A percentile compares a stretch with the other conserved stretches of the same genome.
phyloP scores from a whole-genome alignment of 345 rosid genomes.

The Gynandropsis gynandra region DNA sequence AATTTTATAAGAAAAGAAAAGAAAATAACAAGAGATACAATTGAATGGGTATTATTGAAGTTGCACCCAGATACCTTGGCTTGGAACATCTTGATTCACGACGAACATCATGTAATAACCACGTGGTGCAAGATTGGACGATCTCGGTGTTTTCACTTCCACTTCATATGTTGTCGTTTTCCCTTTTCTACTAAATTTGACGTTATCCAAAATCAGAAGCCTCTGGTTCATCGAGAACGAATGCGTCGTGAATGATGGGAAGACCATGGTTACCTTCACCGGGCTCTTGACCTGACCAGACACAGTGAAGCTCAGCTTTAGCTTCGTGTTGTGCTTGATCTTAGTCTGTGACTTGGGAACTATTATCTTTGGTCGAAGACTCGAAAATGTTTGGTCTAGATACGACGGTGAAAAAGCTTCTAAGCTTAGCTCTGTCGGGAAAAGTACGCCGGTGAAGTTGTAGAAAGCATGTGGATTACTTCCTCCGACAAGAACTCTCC shows the following conservation, averaged over 20 bases:
- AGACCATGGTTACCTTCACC: constrained; percentile 53
- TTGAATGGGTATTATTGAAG: background rate
- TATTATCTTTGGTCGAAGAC: constrained; percentile 41
- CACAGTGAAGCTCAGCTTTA: constrained; percentile 32
- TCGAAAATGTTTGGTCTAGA: constrained; percentile 27
- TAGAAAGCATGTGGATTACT: constrained; percentile 66
- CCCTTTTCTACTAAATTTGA: constrained; percentile 24
- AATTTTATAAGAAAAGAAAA: too few species aligned
- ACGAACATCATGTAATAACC: constrained; percentile 70
- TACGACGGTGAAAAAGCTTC: constrained; percentile 70
- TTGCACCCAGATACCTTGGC: constrained; percentile 68
- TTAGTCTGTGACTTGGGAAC: constrained; percentile 27
- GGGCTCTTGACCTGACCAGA: background rate
- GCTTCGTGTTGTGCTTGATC: constrained; percentile 9
- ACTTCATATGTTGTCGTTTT: constrained; percentile 27
- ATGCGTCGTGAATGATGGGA: constrained; percentile 75
- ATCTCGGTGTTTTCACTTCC: constrained; percentile 36
- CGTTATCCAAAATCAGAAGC: constrained; percentile 45
- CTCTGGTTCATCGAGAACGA: constrained; percentile 77
- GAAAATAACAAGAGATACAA: background rate
- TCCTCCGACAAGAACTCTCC: constrained; percentile 74
- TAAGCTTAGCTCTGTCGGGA: constrained; percentile 68
- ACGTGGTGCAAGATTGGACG: constrained; percentile 48
- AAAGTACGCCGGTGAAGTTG: constrained; percentile 47
- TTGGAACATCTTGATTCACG: constrained; percentile 58